phyloP scores from a whole-genome alignment of 1,284 basidiomycete genomes.

The Cryptococcus hybrid region DNA sequence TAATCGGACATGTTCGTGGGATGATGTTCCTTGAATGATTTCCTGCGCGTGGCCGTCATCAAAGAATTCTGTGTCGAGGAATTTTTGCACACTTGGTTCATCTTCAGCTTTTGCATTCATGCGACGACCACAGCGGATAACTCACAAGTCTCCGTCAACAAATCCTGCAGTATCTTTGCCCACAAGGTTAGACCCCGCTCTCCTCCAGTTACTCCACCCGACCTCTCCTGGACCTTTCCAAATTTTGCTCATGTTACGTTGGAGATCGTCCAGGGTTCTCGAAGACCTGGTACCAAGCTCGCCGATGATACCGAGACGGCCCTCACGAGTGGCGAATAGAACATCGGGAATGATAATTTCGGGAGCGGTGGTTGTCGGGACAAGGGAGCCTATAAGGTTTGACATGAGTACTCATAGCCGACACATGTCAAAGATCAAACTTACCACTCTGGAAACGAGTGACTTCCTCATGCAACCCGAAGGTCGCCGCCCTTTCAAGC shows the following conservation, averaged over 20 bases:
- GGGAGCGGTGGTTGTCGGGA: constrained; percentile 27
- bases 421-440: constrained; percentile 4
- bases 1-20: constrained; percentile 32
- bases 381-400: constrained; percentile 24
- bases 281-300: constrained; percentile 62
- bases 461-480: constrained; percentile 53
- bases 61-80: constrained; percentile 53
- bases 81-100: constrained; percentile 58
- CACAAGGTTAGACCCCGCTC: constrained; percentile 59
- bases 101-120: too few relatives aligned
- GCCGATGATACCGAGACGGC: constrained; percentile 74
- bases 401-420: not conserved
- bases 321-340: constrained; percentile 74
- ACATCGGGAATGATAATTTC: constrained; percentile 56
- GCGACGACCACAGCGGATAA: not conserved
- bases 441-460: constrained; percentile 46
- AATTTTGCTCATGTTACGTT: constrained; percentile 69
- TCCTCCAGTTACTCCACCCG: constrained; percentile 67
- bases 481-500: constrained; percentile 45
- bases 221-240: constrained; percentile 60
- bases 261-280: constrained; percentile 67
- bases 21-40: constrained; percentile 32
- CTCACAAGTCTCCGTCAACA: constrained; percentile 78
- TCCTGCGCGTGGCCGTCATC: constrained; percentile 16
- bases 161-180: constrained; percentile 63